Evolutionary conservation across 2,329 filamentous ascomycete species (phyloP).

Genomic region (Aspergillus sp.): DNA sequence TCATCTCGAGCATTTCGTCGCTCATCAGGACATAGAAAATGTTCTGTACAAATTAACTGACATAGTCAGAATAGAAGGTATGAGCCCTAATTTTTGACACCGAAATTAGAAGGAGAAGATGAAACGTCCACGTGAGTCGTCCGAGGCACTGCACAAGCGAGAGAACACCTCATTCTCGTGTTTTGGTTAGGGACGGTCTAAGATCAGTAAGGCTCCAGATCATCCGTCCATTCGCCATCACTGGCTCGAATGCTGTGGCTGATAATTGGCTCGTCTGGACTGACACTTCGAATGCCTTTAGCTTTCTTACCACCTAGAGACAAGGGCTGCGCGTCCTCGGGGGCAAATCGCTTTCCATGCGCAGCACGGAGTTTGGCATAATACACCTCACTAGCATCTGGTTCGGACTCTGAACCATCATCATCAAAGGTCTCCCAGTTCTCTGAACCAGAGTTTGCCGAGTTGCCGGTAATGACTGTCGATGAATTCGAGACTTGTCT

Average conservation of each 20-base stretch:
- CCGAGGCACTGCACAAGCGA: background rate
- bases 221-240: conserved; percentile 43
- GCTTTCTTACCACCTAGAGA: conserved; percentile 31
- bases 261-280: conserved; percentile 32
- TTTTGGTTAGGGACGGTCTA: conserved; percentile 1
- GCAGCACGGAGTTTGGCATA: conserved; percentile 67
- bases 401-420: conserved; percentile 66
- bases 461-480: conserved; percentile 51
- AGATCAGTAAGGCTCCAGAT: conserved; percentile 35
- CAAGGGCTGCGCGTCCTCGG: conserved; percentile 26
- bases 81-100: conserved; percentile 25
- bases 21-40: background rate
- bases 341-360: conserved; percentile 54
- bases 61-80: conserved; percentile 15
- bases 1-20: too few relatives aligned
- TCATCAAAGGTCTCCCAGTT: conserved; percentile 98
- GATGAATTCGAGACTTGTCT: conserved; percentile 69
- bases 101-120: conserved; percentile 11
- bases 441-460: conserved; percentile 71
- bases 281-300: conserved; percentile 42
- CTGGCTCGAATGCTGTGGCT: conserved; percentile 39
- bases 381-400: conserved; percentile 68
- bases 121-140: background rate
- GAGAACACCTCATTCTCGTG: conserved; percentile 7
- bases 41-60: conserved; percentile 3